phyloP scores from a whole-genome alignment of 177 flowering plant species.

The Vitis hybrid region DNA sequence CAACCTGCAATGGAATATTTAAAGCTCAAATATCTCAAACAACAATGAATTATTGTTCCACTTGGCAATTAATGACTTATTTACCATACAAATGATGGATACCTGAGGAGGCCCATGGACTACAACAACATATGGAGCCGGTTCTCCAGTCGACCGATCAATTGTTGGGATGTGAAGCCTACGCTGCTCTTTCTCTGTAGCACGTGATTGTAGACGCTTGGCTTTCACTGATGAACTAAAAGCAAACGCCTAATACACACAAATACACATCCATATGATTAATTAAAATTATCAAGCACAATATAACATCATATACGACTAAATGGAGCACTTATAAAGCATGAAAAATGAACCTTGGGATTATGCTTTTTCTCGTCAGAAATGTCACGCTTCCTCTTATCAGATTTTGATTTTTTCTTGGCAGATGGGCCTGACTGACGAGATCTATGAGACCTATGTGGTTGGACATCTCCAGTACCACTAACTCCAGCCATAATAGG shows the following conservation, averaged over 20 bases:
- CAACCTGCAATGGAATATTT: slow-evolving; percentile 55
- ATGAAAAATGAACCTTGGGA: slow-evolving; percentile 43
- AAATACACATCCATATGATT: background rate
- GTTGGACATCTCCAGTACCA: slow-evolving; percentile 21
- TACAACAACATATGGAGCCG: slow-evolving; percentile 81
- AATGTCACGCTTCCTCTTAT: slow-evolving; percentile 27
- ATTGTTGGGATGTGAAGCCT: slow-evolving; percentile 75
- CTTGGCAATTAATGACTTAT: background rate
- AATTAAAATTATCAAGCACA: background rate
- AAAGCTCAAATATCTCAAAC: background rate
- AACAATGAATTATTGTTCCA: background rate
- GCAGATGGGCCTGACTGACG: slow-evolving; percentile 48
- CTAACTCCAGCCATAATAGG: slow-evolving; percentile 19
- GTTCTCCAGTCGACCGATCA: slow-evolving; percentile 79
- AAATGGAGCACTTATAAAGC: background rate
- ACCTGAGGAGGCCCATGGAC: slow-evolving; percentile 98
- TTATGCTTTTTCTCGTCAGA: slow-evolving; percentile 42
- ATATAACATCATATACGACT: background rate
- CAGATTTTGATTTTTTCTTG: slow-evolving; percentile 36
- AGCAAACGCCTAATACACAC: slow-evolving; percentile 65
- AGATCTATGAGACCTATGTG: slow-evolving; percentile 49
- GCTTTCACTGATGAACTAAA: slow-evolving; percentile 75
- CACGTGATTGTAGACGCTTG: slow-evolving; percentile 68
- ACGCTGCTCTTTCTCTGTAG: slow-evolving; percentile 91
- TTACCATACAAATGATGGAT: background rate